Percentiles rank a stretch among this genome's conserved stretches.
Evolutionary conservation across 2,329 filamentous ascomycete species (phyloP).

Genomic region (Arthrobotrys sinensis): DNA sequence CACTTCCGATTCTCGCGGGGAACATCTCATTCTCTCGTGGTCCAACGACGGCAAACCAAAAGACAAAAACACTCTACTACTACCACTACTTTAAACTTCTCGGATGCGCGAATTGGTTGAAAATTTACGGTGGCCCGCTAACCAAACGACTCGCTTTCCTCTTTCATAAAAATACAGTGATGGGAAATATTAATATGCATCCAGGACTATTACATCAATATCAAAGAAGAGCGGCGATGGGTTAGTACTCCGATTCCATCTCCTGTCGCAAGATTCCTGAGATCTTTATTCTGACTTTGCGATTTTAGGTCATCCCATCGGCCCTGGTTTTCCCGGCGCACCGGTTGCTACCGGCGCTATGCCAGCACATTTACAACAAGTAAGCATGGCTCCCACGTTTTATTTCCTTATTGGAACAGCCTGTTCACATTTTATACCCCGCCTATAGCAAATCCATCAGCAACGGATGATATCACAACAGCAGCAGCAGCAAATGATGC

Average conservation of each 20-base stretch:
- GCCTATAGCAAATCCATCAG: slow-evolving; percentile 28
- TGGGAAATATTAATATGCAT: slow-evolving; percentile 61
- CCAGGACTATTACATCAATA: slow-evolving; percentile 60
- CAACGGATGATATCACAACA: slow-evolving; percentile 36
- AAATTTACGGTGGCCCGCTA: slow-evolving; percentile 58
- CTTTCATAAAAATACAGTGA: slow-evolving; percentile 42
- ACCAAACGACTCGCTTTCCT: slow-evolving; percentile 38
- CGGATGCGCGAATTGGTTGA: slow-evolving; percentile 58
- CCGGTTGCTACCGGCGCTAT: slow-evolving; percentile 32
- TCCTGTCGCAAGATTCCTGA: too few species aligned
- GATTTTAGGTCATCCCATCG: slow-evolving; percentile 40
- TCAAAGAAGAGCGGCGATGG: slow-evolving; percentile 43
- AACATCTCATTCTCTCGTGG: slow-evolving; percentile 15
- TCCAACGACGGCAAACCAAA: slow-evolving; percentile 32
- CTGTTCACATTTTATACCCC: not conserved
- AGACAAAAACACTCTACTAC: slow-evolving; percentile 23
- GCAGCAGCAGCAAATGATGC: slow-evolving; percentile 43
- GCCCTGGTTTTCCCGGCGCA: slow-evolving; percentile 41
- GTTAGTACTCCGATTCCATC: slow-evolving; percentile 11
- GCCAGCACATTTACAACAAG: slow-evolving; percentile 56
- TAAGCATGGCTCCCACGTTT: slow-evolving; percentile 16
- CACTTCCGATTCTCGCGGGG: slow-evolving; percentile 41
- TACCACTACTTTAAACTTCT: slow-evolving; percentile 25
- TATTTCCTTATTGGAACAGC: not conserved
- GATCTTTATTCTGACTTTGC: slow-evolving; percentile 14